These are phyloP conservation scores for Rhytidiadelphus loreus DNA, from an alignment of 225 moss, liverwort and hornwort species.

Conservation along the genomic window DNA sequence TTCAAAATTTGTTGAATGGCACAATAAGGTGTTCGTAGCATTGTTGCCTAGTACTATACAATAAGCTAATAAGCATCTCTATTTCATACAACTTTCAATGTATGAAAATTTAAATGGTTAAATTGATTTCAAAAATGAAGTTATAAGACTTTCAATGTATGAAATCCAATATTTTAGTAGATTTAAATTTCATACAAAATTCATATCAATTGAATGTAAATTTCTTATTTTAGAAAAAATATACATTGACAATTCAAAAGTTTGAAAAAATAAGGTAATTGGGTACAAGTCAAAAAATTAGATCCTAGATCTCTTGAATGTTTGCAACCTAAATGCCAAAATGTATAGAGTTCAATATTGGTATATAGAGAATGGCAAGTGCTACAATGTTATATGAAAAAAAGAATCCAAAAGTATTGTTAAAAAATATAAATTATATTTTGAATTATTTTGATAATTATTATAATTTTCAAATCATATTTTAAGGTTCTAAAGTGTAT, in stretches of 20 bases:
- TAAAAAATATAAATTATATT: background rate
- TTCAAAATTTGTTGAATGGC: too few species aligned
- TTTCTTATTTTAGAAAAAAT: background rate
- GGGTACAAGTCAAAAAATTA: background rate
- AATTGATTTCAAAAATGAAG: background rate
- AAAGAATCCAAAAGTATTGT: background rate
- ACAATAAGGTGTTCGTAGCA: background rate
- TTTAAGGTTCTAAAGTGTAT: fast-evolving
- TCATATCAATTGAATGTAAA: background rate
- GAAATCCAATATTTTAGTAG: background rate
- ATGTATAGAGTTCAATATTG: background rate
- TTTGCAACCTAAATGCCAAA: background rate
- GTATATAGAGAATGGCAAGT: background rate
- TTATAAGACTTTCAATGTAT: background rate
- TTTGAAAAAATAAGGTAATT: background rate
- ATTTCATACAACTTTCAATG: too few species aligned
- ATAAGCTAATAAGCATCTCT: background rate
- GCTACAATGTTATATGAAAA: background rate
- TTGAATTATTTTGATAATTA: background rate
- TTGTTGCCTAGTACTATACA: background rate
- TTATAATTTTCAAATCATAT: background rate
- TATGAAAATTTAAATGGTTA: background rate
- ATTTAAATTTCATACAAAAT: background rate
- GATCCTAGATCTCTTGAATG: background rate
- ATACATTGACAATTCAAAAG: background rate